Percentiles rank a stretch among this genome's conserved stretches.
Conservation (phyloP, 75 land plant genomes). For the Ceratopteris richardii region DNA sequence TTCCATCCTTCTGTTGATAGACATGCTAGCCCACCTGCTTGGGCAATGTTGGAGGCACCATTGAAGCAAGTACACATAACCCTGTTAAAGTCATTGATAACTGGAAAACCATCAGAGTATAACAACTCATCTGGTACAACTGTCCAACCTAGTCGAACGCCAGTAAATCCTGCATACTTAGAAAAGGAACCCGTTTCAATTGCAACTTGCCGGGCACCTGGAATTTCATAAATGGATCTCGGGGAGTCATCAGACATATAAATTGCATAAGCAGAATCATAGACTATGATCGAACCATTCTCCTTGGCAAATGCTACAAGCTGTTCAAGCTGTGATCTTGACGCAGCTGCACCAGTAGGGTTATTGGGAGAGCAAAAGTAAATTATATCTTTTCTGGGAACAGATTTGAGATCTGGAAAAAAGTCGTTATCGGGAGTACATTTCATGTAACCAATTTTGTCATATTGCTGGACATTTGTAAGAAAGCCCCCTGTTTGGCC, state of each 20-base stretch:
- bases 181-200: slow-evolving; percentile 64
- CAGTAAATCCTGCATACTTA: slow-evolving; percentile 63
- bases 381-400: slow-evolving; percentile 58
- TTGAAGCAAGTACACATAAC: slow-evolving; percentile 53
- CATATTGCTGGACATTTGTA: slow-evolving; percentile 42
- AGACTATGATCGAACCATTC: slow-evolving; percentile 79
- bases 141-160: slow-evolving; percentile 58
- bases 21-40: slow-evolving; percentile 58
- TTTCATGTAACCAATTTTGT: slow-evolving; percentile 64
- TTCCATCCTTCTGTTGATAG: slow-evolving; percentile 40
- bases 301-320: slow-evolving; percentile 72
- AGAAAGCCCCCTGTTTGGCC: slow-evolving; percentile 59
- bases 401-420: slow-evolving; percentile 53
- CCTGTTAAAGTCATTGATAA: slow-evolving; percentile 45
- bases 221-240: slow-evolving; percentile 74
- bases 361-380: slow-evolving; percentile 94
- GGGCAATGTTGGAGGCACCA: slow-evolving; percentile 61
- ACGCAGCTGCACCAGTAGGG: slow-evolving; percentile 75
- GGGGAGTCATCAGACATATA: slow-evolving; percentile 78
- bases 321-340: slow-evolving; percentile 45
- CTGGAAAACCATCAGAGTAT: slow-evolving; percentile 46
- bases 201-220: slow-evolving; percentile 82
- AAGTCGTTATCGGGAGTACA: slow-evolving; percentile 64
- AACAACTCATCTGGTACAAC: slow-evolving; percentile 42
- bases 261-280: slow-evolving; percentile 74